Base-by-base conservation (phyloP, 1,284 basidiomycete species). In the Marasmius fiardii region DNA sequence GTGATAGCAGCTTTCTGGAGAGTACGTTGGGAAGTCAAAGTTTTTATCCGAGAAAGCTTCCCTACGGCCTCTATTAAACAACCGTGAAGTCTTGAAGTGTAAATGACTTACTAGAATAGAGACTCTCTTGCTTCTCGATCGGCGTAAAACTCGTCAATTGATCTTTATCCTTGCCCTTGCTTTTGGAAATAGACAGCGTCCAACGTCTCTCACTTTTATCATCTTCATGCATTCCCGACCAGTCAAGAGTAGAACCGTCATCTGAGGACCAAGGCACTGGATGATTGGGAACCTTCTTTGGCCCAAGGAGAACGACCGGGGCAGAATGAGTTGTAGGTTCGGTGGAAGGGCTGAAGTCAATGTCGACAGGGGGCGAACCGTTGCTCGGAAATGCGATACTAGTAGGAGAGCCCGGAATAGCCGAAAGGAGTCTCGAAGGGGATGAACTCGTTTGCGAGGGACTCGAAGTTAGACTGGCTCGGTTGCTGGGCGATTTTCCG, bases 321-420 rank as follows among this genome's bases (percentile, higher is more conserved):
- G 49, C 14, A 33, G 59, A 41, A 48, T 14, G 45, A 53, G 18
- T 65, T 31, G 28, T 31, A 31, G 28, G 4, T 18, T 78, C 77
- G 14, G 80, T 79, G 1, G 84, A 81, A n/a, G 88, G 87, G 62
- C 85, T 82, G 64, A 89, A 90, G 66, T 90, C 88, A 37, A 89
- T 73, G 48, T 88, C 85, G 2, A 72, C 48, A 14, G 66, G 66
- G 56, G 64, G 67, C 23, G 56, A 55, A 50, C 60, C 60, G 48
- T 5, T 16, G 3, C 73, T 71, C 11, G 75, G 71, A 34, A 28
- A 33, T 18, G 26, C 18, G 24, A 67, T 60, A 54, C 68, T 65
- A 34, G 68, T 65, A 4, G 74, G 71, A 24, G 73, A 71, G 24
- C 73, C 69, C 39, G 68, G 64, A 21, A 66, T 52, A 21, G 60